These are phyloP conservation scores for Candida sithepensis DNA, from an alignment of 805 yeast genomes.

Conservation along the genomic window DNA sequence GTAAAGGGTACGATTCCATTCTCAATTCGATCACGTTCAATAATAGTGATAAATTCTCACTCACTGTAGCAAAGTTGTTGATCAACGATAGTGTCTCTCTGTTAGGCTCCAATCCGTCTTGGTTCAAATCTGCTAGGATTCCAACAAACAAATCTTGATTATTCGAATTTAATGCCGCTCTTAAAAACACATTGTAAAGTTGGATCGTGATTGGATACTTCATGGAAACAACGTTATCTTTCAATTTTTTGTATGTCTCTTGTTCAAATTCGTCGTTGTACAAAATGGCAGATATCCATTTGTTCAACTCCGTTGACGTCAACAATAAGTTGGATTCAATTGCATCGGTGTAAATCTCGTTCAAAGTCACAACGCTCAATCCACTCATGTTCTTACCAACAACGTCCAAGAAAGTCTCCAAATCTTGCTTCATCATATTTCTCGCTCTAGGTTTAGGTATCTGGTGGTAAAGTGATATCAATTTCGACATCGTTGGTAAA, in stretches of 20 bases:
- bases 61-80: conserved; percentile 11
- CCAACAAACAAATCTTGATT: conserved; percentile 14
- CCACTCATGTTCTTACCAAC: conserved; percentile 10
- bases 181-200: conserved; percentile 15
- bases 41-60: conserved; percentile 13
- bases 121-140: conserved; percentile 14
- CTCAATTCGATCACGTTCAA: conserved; percentile 21
- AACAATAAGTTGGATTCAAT: conserved; percentile 16
- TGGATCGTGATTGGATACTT: conserved; percentile 15
- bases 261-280: conserved; percentile 8
- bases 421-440: conserved; percentile 16
- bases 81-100: conserved; percentile 17
- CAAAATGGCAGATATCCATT: conserved; percentile 14
- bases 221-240: conserved; percentile 6
- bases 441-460: conserved; percentile 19
- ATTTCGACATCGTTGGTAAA: neutral
- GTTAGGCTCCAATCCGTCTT: conserved; percentile 14
- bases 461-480: conserved; percentile 13
- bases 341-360: conserved; percentile 18
- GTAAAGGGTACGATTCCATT: conserved; percentile 10
- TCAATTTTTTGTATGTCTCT: conserved; percentile 10
- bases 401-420: conserved; percentile 17
- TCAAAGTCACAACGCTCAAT: conserved; percentile 8
- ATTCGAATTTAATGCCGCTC: conserved; percentile 12
- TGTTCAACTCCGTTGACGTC: conserved; percentile 17